phyloP scores from a whole-genome alignment of 2,329 filamentous ascomycete genomes.

The Pyrenophora tritici-repentis region DNA sequence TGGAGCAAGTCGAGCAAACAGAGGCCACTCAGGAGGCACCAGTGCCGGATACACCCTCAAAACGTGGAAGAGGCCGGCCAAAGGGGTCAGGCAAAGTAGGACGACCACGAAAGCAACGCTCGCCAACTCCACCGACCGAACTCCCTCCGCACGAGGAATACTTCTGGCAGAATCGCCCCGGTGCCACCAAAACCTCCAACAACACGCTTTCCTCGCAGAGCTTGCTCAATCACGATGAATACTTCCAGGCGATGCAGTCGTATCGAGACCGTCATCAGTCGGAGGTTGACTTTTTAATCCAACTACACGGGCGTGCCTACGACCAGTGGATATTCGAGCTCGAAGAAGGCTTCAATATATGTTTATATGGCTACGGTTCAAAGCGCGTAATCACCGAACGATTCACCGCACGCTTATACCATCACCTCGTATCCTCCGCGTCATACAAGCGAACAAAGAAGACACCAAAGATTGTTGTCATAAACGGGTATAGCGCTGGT shows the following conservation, averaged over 20 bases:
- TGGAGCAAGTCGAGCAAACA: slow-evolving; percentile 35
- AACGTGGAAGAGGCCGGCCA: slow-evolving; percentile 53
- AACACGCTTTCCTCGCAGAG: slow-evolving; percentile 77
- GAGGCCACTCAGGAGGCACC: slow-evolving; percentile 33
- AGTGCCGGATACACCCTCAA: slow-evolving; percentile 61
- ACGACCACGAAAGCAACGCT: slow-evolving; percentile 66
- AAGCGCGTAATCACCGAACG: slow-evolving; percentile 76
- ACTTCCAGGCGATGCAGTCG: slow-evolving; percentile 71
- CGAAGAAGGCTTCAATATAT: slow-evolving; percentile 82
- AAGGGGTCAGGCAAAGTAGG: slow-evolving; percentile 45
- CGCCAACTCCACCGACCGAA: slow-evolving; percentile 78
- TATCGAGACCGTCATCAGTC: slow-evolving; percentile 70
- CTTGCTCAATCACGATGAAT: slow-evolving; percentile 89
- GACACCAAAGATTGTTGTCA: slow-evolving; percentile 71
- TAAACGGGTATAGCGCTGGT: slow-evolving; percentile 80
- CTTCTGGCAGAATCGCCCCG: slow-evolving; percentile 88
- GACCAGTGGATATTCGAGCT: slow-evolving; percentile 93
- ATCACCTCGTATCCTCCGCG: slow-evolving; percentile 41
- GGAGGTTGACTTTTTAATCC: slow-evolving; percentile 73
- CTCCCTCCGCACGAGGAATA: slow-evolving; percentile 88
- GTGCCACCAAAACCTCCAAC: slow-evolving; percentile 80
- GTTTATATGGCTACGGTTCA: slow-evolving; percentile 85
- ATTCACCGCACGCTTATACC: slow-evolving; percentile 74
- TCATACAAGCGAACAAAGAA: slow-evolving; percentile 39
- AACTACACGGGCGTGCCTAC: slow-evolving; percentile 80